These are phyloP conservation scores for Hyaloperonospora brassicae DNA, from an alignment of 352 stramenopile genomes.

Conservation along the genomic window DNA sequence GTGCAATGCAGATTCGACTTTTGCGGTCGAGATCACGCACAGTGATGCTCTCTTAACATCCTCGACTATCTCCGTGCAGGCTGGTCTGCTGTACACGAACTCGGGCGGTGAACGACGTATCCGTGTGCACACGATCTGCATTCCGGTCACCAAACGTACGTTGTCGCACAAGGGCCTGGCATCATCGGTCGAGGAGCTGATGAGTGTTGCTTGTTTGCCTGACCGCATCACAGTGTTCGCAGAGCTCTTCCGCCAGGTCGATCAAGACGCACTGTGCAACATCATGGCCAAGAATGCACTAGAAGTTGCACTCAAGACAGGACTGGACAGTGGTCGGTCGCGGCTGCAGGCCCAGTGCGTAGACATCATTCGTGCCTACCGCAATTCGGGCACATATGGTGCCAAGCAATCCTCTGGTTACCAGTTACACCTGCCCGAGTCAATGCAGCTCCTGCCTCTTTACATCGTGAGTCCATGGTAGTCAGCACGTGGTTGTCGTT, in stretches of 20 bases:
- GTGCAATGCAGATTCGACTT: conserved; percentile 92
- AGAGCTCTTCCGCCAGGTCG: conserved; percentile 89
- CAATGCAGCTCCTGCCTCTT: conserved; percentile 91
- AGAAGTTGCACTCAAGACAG: conserved; percentile 90
- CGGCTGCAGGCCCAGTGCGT: conserved; percentile 88
- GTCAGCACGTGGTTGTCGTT: not conserved
- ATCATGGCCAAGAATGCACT: conserved; percentile 93
- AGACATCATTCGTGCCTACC: conserved; percentile 91
- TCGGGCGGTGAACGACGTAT: conserved; percentile 95
- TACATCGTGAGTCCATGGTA: conserved; percentile 76
- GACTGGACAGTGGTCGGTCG: conserved; percentile 90
- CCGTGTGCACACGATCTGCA: conserved; percentile 94
- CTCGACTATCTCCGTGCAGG: conserved; percentile 93
- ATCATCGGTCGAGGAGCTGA: not conserved
- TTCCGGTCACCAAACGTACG: conserved; percentile 87
- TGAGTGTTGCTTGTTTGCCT: not conserved
- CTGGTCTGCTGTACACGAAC: conserved; percentile 97
- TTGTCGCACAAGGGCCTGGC: conserved; percentile 1
- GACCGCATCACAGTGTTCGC: conserved; percentile 50
- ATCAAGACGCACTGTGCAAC: conserved; percentile 91
- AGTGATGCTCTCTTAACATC: conserved; percentile 93
- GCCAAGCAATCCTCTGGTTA: conserved; percentile 63
- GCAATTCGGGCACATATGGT: conserved; percentile 68
- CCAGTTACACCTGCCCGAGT: conserved; percentile 83
- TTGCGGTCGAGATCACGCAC: conserved; percentile 95